Base-by-base conservation (phyloP, 2,329 filamentous ascomycete genomes). In the Alternaria arborescens region DNA sequence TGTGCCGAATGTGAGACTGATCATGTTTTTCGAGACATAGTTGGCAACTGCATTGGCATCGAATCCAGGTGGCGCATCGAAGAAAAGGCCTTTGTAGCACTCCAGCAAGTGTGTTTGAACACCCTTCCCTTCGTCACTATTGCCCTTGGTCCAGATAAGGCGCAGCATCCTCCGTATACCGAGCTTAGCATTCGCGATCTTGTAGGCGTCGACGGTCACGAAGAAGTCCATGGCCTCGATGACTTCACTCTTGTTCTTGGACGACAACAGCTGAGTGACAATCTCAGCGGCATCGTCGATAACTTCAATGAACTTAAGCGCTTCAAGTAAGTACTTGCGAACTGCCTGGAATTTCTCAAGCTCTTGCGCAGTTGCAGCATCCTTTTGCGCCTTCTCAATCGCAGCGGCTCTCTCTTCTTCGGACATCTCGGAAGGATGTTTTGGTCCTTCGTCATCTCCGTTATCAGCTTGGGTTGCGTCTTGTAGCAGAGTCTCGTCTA, bases 201-300 rank as follows among this genome's bases (percentile, higher is more conserved):
- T 95, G 84, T 98, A 98, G 6, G 94, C 94, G 77, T 99, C 94
- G 44, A 95, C 91, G 44, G 97, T 88, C 69, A 96, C 93, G 69
- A 99, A 97, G 80, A 96, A 99, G 77, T 99, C 95, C 89, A 99
- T 99, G 16, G 96, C 95, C 78, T 99, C 96, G 64, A 99, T 97
- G 26, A 98, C 92, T 78, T 99, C 95, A 71, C 92, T 97, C 84
- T 99, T 99, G 83, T 99, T 99, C 74, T 92, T 92, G 30, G 95
- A 96, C 6, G 93, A 92, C 4, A 99, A 86, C 18, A 99, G 85
- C 78, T 97, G 94, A 64, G 91, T 93, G 34, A 98, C 89, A 2
- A 89, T 88, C 8, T 86, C 86, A 1, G 93, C 96, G 22, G 92
- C 92, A 11, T 90, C 88, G 68, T 97, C 92, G 22, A 99, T 84